Evolutionary conservation across 257 asterid genomes (phyloP).

Genomic region (Nyctanthes arbortristis): DNA sequence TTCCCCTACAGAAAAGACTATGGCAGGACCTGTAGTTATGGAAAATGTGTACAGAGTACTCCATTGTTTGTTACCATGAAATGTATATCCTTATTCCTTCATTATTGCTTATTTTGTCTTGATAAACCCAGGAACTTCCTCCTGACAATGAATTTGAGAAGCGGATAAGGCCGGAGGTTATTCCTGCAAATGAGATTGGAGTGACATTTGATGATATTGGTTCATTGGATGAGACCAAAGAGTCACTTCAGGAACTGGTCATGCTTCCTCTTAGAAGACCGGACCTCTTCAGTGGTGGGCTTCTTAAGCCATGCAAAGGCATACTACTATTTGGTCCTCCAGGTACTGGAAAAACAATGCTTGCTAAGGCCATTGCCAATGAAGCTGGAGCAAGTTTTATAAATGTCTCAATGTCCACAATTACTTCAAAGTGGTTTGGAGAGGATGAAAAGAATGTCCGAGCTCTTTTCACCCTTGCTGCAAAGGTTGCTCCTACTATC

Average conservation of each 20-base stretch:
- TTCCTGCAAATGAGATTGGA: slow-evolving; percentile 85
- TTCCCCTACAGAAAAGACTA: not conserved
- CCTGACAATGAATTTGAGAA: slow-evolving; percentile 98
- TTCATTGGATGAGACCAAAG: slow-evolving; percentile 78
- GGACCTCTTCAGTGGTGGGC: slow-evolving; percentile 92
- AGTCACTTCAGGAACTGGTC: slow-evolving; percentile 94
- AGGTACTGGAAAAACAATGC: slow-evolving; percentile 97
- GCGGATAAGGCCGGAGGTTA: no score
- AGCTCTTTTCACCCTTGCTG: slow-evolving; percentile 94
- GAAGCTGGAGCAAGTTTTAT: no score
- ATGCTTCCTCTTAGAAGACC: slow-evolving; percentile 99
- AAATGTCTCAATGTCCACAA: no score
- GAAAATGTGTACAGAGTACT: no score
- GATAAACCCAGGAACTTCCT: slow-evolving; percentile 61
- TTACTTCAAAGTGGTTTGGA: slow-evolving; percentile 97
- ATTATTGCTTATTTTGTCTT: slow-evolving; percentile 12
- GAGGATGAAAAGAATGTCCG: slow-evolving; percentile 95
- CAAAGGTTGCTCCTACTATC: slow-evolving; percentile 92
- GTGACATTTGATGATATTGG: slow-evolving; percentile 93
- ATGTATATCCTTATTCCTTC: not conserved
- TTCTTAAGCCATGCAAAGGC: slow-evolving; percentile 95
- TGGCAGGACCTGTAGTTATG: not conserved
- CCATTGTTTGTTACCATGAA: not conserved
- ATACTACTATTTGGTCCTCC: slow-evolving; percentile 97
- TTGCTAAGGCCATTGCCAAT: no score